These are phyloP conservation scores for Spinellus fusiger DNA, from an alignment of 192 early-diverging fungal species.

Conservation along the genomic window DNA sequence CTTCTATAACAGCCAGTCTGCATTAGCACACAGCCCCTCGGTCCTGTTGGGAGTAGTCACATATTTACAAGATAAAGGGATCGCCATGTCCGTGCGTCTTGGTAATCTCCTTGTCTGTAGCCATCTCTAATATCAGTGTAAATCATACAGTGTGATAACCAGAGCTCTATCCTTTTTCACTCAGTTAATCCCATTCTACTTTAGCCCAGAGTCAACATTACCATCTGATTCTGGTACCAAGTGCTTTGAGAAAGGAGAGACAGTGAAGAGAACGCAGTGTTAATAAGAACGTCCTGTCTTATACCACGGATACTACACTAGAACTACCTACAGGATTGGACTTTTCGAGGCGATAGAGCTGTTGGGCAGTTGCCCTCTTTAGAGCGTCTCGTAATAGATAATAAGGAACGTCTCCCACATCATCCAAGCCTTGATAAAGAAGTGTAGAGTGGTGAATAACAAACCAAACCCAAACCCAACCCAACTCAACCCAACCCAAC, in stretches of 20 bases:
- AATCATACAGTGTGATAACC: constrained; percentile 6
- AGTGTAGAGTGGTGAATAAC: neutral
- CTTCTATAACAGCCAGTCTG: too few species aligned
- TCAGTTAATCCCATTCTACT: neutral
- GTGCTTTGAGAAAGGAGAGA: neutral
- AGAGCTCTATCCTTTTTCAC: constrained; percentile 6
- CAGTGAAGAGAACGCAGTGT: neutral
- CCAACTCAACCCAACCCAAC: too few species aligned
- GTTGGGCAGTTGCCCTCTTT: neutral
- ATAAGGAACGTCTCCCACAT: constrained; percentile 6
- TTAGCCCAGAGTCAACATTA: neutral
- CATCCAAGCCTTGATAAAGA: constrained; percentile 1
- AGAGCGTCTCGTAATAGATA: neutral
- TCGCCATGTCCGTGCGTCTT: constrained; percentile 6
- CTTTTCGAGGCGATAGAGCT: constrained; percentile 7
- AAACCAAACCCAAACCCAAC: neutral
- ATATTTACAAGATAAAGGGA: constrained; percentile 7
- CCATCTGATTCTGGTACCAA: constrained; percentile 1
- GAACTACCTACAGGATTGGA: constrained; percentile 3
- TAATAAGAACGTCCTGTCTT: neutral
- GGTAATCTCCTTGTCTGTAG: constrained; percentile 2
- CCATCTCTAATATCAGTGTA: constrained; percentile 6
- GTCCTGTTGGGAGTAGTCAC: neutral
- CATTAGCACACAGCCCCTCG: too few species aligned
- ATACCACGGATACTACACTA: neutral